phyloP scores from a whole-genome alignment of 2,329 filamentous ascomycete species.

The Penicillium sp. region DNA sequence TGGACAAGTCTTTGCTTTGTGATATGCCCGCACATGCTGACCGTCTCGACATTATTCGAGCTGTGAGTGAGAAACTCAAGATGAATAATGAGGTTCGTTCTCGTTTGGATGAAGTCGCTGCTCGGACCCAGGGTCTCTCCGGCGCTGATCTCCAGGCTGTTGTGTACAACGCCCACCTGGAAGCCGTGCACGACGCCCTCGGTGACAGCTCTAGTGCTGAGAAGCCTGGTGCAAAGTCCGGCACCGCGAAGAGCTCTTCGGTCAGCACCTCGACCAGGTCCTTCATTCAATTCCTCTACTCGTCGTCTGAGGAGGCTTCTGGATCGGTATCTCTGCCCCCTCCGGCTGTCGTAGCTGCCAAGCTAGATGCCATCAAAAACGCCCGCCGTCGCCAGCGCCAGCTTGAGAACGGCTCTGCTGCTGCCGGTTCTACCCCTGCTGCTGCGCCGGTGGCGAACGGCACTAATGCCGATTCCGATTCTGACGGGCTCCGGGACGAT shows the following conservation, averaged over 20 bases:
- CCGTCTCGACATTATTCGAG: slow-evolving; percentile 83
- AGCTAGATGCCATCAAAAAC: slow-evolving; percentile 78
- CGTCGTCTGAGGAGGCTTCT: slow-evolving; percentile 60
- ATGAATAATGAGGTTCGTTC: slow-evolving; percentile 70
- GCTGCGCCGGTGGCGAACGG: slow-evolving; percentile 28
- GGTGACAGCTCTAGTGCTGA: slow-evolving; percentile 58
- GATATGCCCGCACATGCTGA: slow-evolving; percentile 83
- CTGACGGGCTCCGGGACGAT: slow-evolving; percentile 60
- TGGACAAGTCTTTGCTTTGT: slow-evolving; percentile 93
- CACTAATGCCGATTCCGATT: slow-evolving; percentile 32
- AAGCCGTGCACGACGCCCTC: slow-evolving; percentile 93
- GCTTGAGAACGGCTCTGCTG: slow-evolving; percentile 47
- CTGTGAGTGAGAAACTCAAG: slow-evolving; percentile 80
- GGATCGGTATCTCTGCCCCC: slow-evolving; percentile 70
- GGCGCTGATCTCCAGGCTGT: slow-evolving; percentile 94
- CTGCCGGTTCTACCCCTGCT: slow-evolving; percentile 14
- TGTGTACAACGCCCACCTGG: slow-evolving; percentile 93
- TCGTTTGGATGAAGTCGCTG: slow-evolving; percentile 74
- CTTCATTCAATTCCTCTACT: slow-evolving; percentile 86
- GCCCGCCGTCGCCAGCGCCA: slow-evolving; percentile 69
- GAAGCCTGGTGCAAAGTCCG: slow-evolving; percentile 44
- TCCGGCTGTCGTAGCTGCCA: slow-evolving; percentile 77
- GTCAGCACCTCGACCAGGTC: slow-evolving; percentile 45
- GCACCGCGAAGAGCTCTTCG: slow-evolving; percentile 38
- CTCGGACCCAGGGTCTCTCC: slow-evolving; percentile 84